Evolutionary conservation across 805 yeast species (phyloP).

Genomic region (Barnettozyma vustinii): DNA sequence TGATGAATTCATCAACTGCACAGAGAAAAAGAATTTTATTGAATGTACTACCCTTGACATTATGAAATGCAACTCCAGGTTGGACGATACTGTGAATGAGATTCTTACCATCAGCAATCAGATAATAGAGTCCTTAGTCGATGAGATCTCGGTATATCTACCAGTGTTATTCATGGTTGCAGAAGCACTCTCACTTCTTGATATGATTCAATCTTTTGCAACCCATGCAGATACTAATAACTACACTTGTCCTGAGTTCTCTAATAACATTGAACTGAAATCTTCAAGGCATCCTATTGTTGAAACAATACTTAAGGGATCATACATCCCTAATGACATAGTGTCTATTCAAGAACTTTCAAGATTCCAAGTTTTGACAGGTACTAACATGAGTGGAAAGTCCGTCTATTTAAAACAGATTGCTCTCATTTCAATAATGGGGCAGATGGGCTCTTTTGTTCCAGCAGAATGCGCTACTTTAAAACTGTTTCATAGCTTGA

Average conservation of each 20-base stretch:
- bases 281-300: conserved; percentile 39
- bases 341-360: conserved; percentile 31
- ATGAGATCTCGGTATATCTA: conserved; percentile 24
- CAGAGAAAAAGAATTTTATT: conserved; percentile 26
- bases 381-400: conserved; percentile 62
- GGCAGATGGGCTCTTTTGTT: conserved; percentile 52
- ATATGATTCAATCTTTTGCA: conserved; percentile 33
- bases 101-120: conserved; percentile 38
- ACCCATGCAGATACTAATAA: conserved; percentile 18
- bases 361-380: conserved; percentile 45
- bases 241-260: conserved; percentile 34
- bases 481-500: conserved; percentile 34
- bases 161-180: conserved; percentile 36
- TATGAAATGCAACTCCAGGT: conserved; percentile 35
- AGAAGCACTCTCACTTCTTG: conserved; percentile 40
- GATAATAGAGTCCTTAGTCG: conserved; percentile 28
- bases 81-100: conserved; percentile 36
- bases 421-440: conserved; percentile 43
- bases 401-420: conserved; percentile 51
- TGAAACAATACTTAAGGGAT: conserved; percentile 24
- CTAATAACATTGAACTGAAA: conserved; percentile 25
- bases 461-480: conserved; percentile 40
- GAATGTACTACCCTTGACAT: conserved; percentile 38
- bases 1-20: conserved; percentile 29
- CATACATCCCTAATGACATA: conserved; percentile 37